Percentiles rank a stretch among this genome's conserved stretches.
Evolutionary conservation across 2,329 filamentous ascomycete species (phyloP).

Genomic region (Pseudopyricularia javanii): DNA sequence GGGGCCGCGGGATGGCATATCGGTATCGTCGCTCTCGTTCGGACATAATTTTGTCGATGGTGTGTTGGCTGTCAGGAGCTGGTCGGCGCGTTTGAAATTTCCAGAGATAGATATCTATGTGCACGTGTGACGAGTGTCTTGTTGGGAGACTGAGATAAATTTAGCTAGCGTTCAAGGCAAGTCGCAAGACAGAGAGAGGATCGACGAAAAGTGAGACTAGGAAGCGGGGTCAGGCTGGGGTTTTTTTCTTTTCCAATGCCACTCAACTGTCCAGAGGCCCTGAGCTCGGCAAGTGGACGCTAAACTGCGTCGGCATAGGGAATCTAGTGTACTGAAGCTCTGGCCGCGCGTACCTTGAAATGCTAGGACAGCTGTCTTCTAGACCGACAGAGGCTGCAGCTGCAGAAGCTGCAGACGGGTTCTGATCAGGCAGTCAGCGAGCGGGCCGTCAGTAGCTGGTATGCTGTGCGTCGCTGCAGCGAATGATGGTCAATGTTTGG

Average conservation of each 20-base stretch:
- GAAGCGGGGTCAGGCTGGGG: not conserved
- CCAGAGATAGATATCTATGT: not conserved
- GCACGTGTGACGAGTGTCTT: not conserved
- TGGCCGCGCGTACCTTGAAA: too few species aligned
- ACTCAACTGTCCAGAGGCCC: too few species aligned
- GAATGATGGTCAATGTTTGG: too few species aligned
- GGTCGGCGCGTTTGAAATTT: too few species aligned
- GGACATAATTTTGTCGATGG: too few species aligned
- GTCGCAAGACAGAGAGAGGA: not conserved
- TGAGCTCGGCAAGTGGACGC: too few species aligned
- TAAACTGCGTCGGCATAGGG: too few species aligned
- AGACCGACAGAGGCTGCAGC: too few species aligned
- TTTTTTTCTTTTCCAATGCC: not conserved
- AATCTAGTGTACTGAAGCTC: too few species aligned
- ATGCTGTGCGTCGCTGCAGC: too few species aligned
- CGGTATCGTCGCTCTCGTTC: slow-evolving; percentile 1
- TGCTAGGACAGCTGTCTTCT: too few species aligned
- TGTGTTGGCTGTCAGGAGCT: too few species aligned
- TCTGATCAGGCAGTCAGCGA: not conserved
- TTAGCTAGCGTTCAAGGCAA: not conserved
- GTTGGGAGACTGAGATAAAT: not conserved
- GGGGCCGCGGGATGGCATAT: slow-evolving; percentile 2
- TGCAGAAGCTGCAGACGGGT: not conserved
- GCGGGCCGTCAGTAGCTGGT: not conserved
- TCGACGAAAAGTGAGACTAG: not conserved